Conservation (phyloP, 176 grass and related monocot species). For the Lolium perenne region DNA sequence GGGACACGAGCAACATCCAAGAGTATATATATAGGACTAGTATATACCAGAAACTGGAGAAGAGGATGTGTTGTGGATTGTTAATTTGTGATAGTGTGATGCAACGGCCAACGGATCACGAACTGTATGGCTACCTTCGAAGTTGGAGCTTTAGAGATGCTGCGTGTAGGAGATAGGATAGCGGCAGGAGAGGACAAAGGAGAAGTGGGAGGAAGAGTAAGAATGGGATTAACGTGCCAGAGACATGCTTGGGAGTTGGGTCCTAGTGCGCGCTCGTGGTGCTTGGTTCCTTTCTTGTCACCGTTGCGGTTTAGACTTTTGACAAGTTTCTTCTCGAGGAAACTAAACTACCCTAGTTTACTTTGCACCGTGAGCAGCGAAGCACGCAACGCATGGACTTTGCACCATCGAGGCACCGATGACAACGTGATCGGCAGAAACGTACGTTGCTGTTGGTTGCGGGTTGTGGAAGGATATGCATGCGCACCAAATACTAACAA, state of each 20-base stretch:
- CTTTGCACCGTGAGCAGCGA: background rate
- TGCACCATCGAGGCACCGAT: background rate
- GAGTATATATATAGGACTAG: too few relatives aligned
- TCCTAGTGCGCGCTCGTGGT: background rate
- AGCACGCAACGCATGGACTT: background rate
- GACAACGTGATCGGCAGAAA: background rate
- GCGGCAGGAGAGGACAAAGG: constrained; percentile 40
- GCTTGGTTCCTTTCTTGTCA: constrained; percentile 17
- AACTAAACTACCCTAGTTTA: background rate
- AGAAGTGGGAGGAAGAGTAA: background rate
- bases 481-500: background rate
- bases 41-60: background rate
- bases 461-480: background rate
- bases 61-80: too few relatives aligned
- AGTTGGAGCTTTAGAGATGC: constrained; percentile 21
- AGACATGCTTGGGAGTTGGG: background rate
- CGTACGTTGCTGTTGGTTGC: background rate
- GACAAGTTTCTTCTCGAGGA: background rate
- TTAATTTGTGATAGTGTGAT: background rate
- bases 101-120: background rate
- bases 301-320: constrained; percentile 11
- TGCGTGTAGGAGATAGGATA: background rate
- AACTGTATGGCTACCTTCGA: background rate
- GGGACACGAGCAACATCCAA: background rate
- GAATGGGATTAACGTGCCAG: constrained; percentile 24